Percentiles rank a stretch among this genome's conserved stretches.
Conservation (phyloP, 2,329 filamentous ascomycete genomes). For the Exophiala calicioides region DNA sequence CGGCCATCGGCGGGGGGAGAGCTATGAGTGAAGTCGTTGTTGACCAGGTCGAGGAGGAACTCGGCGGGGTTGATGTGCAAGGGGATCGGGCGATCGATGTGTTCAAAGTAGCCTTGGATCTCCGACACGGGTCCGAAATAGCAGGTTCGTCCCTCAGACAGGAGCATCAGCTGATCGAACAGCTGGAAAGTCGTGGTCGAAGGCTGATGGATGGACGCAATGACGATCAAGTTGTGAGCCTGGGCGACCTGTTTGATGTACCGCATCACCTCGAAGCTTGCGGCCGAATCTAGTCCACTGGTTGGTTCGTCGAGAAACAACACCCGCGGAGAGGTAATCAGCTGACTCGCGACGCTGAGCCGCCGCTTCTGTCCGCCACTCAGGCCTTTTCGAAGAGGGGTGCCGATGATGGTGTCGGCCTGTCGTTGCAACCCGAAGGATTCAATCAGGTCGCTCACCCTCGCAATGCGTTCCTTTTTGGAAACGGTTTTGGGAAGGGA, state of each 20-base stretch:
- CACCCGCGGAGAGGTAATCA: conserved; percentile 78
- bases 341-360: conserved; percentile 74
- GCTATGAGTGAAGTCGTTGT: conserved; percentile 68
- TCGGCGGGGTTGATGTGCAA: conserved; percentile 76
- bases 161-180: conserved; percentile 75
- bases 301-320: conserved; percentile 84
- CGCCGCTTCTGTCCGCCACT: conserved; percentile 83
- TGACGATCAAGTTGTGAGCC: conserved; percentile 64
- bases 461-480: conserved; percentile 60
- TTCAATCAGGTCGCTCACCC: conserved; percentile 66
- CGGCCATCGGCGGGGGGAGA: conserved; percentile 46
- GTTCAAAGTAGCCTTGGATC: conserved; percentile 64
- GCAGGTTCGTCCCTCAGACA: conserved; percentile 69
- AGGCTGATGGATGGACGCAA: conserved; percentile 83
- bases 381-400: conserved; percentile 78
- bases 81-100: conserved; percentile 64
- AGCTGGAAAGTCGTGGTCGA: conserved; percentile 76
- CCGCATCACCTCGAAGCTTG: conserved; percentile 73
- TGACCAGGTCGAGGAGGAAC: conserved; percentile 75
- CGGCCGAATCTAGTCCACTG: conserved; percentile 76
- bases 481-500: conserved; percentile 55
- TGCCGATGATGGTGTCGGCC: conserved; percentile 72
- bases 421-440: conserved; percentile 74
- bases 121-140: conserved; percentile 68
- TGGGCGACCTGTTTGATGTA: conserved; percentile 69